Evolutionary conservation across 495 filamentous ascomycete species (phyloP).

Genomic region (Penicillium angulare): DNA sequence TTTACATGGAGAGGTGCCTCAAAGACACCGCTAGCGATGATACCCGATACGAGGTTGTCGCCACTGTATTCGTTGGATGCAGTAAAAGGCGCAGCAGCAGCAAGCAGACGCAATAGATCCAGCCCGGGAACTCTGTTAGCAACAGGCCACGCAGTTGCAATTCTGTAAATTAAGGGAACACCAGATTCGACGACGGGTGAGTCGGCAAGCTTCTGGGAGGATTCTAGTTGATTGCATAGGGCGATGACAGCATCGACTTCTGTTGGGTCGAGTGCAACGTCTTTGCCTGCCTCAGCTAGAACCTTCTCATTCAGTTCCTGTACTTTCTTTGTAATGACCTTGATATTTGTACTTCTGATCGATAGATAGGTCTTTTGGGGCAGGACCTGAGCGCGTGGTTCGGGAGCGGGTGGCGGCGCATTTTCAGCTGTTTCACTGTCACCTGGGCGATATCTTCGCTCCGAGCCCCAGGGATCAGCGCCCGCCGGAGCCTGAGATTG

Average conservation of each 20-base stretch:
- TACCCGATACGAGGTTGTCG: slow-evolving; percentile 44
- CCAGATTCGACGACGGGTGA: slow-evolving; percentile 41
- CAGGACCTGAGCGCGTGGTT: slow-evolving; percentile 59
- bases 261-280: slow-evolving; percentile 67
- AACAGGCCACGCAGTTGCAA: slow-evolving; percentile 75
- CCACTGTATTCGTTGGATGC: slow-evolving; percentile 59
- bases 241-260: slow-evolving; percentile 59
- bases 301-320: slow-evolving; percentile 67
- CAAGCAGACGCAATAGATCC: slow-evolving; percentile 79
- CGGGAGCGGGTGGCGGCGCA: slow-evolving; percentile 29
- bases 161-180: slow-evolving; percentile 60
- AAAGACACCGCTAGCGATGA: slow-evolving; percentile 56
- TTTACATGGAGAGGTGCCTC: slow-evolving; percentile 58
- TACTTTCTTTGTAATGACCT: slow-evolving; percentile 71
- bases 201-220: slow-evolving; percentile 32
- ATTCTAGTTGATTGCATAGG: slow-evolving; percentile 58
- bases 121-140: slow-evolving; percentile 76
- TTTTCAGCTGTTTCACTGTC: slow-evolving; percentile 43
- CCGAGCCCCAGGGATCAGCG: slow-evolving; percentile 74
- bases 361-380: slow-evolving; percentile 85
- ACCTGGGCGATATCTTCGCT: slow-evolving; percentile 74
- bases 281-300: slow-evolving; percentile 66
- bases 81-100: slow-evolving; percentile 59
- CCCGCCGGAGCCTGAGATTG: slow-evolving; percentile 46
- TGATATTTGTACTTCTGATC: slow-evolving; percentile 59